Evolutionary conservation across 179 eudicot species (phyloP).

Genomic region (Beta lomatogona): DNA sequence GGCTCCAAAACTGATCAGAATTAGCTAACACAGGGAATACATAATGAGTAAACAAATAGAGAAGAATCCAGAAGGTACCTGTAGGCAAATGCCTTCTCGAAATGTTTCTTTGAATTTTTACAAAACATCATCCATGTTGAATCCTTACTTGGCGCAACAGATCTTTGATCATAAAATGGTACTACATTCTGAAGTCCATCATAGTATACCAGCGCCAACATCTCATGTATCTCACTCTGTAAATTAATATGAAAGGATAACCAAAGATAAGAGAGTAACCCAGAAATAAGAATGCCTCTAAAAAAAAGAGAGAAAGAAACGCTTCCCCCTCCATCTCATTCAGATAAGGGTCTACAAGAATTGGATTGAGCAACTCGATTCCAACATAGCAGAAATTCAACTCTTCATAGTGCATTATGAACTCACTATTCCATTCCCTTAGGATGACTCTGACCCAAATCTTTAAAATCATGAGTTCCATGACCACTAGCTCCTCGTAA

Average conservation of each 20-base stretch:
- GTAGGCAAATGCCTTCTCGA: constrained; percentile 80
- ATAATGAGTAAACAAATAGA: background rate
- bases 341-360: background rate
- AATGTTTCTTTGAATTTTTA: constrained; percentile 85
- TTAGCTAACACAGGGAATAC: background rate
- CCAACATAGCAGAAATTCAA: background rate
- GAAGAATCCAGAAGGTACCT: constrained; percentile 47
- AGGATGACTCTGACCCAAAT: background rate
- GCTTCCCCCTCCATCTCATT: background rate
- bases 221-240: constrained; percentile 96
- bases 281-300: background rate
- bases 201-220: constrained; percentile 95
- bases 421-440: background rate
- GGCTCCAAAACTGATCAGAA: constrained; percentile 9
- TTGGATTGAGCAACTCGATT: background rate
- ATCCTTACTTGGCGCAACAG: constrained; percentile 64
- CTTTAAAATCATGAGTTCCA: background rate
- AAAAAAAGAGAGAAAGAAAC: background rate
- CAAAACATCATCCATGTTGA: constrained; percentile 76
- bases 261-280: background rate
- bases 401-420: background rate
- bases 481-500: background rate
- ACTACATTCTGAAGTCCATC: constrained; percentile 95
- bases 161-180: constrained; percentile 93
- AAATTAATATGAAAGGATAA: constrained; percentile 25